These are phyloP conservation scores for Leersia perrieri DNA, from an alignment of 176 grass and related monocot species.

Conservation along the genomic window DNA sequence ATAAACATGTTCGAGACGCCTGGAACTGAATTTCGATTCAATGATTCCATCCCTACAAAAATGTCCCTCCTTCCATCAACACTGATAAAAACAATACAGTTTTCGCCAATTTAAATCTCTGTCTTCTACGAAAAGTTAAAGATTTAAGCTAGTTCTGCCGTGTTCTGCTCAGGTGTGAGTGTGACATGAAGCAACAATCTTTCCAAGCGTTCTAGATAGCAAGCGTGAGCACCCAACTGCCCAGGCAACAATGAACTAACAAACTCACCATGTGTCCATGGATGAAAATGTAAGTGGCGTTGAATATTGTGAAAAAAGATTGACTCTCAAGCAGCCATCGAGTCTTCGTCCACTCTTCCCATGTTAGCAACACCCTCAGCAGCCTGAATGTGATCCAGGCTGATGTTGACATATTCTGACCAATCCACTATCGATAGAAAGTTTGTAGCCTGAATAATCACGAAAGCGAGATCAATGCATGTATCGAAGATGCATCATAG, in stretches of 20 bases:
- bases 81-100: neutral
- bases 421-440: neutral
- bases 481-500: neutral
- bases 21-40: neutral
- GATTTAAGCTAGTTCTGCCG: neutral
- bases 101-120: neutral
- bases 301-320: neutral
- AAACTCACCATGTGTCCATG: too few species aligned
- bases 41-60: too few species aligned
- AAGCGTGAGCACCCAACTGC: neutral
- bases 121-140: neutral
- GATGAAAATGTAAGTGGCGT: neutral
- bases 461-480: neutral
- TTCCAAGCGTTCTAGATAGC: neutral
- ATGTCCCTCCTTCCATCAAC: neutral
- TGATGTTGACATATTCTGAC: conserved; percentile 19
- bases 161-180: neutral
- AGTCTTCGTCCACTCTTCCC: neutral
- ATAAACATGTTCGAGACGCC: neutral
- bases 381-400: neutral
- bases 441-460: neutral
- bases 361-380: neutral
- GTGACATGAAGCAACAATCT: neutral
- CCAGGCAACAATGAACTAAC: too few species aligned
- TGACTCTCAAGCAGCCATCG: neutral